Evolutionary conservation across 345 rosid genomes (phyloP).

Genomic region (Corchorus capsularis): DNA sequence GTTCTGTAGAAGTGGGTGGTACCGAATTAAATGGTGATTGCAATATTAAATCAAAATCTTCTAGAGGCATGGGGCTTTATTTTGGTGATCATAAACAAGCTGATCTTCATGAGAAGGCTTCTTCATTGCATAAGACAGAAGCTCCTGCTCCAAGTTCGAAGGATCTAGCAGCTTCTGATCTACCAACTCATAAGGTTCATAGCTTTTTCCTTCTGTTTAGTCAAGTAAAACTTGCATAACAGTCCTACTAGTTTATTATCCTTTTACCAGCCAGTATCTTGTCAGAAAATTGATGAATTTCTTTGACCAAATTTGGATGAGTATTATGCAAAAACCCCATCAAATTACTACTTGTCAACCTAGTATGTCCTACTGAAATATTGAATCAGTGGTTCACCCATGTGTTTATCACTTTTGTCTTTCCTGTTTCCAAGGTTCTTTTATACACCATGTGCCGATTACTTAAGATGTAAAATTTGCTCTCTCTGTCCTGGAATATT

Average conservation of each 20-base stretch:
- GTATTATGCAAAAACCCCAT: background rate
- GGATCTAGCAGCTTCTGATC: constrained; percentile 30
- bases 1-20: constrained; percentile 35
- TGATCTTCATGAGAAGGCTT: constrained; percentile 37
- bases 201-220: constrained; percentile 7
- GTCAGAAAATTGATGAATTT: background rate
- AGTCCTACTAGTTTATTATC: constrained; percentile 1
- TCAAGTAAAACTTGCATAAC: background rate
- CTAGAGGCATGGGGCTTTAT: constrained; percentile 32
- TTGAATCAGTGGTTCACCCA: constrained; percentile 2
- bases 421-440: background rate
- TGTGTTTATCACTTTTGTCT: background rate
- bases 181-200: constrained; percentile 39
- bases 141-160: constrained; percentile 35
- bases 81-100: constrained; percentile 29
- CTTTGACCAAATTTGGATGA: constrained; percentile 18
- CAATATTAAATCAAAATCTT: constrained; percentile 38
- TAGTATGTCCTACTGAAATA: constrained; percentile 5
- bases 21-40: constrained; percentile 49
- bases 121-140: constrained; percentile 33
- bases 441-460: too few species aligned
- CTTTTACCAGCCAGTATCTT: background rate
- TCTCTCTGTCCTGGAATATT: background rate
- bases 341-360: background rate
- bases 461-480: background rate